A percentile compares a stretch with the other conserved stretches of the same genome.
Evolutionary conservation across 768 basidiomycete species (phyloP).

Genomic region (Sarcodon aspratus): DNA sequence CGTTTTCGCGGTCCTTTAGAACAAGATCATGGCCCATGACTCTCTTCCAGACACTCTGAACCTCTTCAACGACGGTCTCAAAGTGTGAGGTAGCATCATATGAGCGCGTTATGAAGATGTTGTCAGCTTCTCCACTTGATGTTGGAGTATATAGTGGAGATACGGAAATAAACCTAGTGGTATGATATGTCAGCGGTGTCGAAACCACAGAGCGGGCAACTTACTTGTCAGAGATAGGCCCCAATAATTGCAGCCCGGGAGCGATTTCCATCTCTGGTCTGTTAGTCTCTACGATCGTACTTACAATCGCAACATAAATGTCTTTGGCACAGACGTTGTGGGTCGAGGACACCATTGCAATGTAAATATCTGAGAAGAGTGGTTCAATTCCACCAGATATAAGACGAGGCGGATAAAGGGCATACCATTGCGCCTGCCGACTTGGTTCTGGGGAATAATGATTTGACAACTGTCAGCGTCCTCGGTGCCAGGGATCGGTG

Average conservation of each 20-base stretch:
- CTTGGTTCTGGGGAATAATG: conserved; percentile 98
- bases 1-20: conserved; percentile 81
- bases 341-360: conserved; percentile 93
- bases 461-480: conserved; percentile 93
- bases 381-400: conserved; percentile 2
- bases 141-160: conserved; percentile 86
- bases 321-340: conserved; percentile 98
- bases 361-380: conserved; percentile 79
- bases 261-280: conserved; percentile 85
- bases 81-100: conserved; percentile 99
- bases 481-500: conserved; percentile 96
- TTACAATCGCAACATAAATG: conserved; percentile 93
- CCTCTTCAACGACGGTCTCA: conserved; percentile 96
- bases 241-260: conserved; percentile 88
- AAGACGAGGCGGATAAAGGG: conserved; percentile 1
- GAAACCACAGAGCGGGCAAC: conserved; percentile 8
- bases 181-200: neutral
- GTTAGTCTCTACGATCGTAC: conserved; percentile 93
- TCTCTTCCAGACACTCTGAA: conserved; percentile 91
- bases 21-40: conserved; percentile 68
- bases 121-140: conserved; percentile 67
- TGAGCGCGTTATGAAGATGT: conserved; percentile 94
- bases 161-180: conserved; percentile 75
- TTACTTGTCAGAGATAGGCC: conserved; percentile 89
- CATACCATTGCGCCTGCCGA: conserved; percentile 83